Percentiles rank a stretch among this genome's conserved stretches.
Conservation (phyloP, 75 land plant genomes). For the Selaginella tamariscina region DNA sequence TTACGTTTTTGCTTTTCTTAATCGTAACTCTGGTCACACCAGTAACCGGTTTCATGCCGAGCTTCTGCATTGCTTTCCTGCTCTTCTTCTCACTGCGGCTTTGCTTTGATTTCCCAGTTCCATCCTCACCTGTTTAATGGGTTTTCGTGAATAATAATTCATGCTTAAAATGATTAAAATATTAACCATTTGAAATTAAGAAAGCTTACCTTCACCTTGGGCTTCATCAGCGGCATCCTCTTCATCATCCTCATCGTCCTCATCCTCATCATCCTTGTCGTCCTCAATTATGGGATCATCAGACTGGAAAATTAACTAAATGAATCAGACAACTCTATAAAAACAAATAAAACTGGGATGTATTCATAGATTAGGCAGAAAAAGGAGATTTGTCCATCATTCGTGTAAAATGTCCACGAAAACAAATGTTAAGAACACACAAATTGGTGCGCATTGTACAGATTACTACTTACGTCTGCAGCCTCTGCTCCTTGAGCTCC, state of each 20-base stretch:
- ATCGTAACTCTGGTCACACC: conserved; percentile 85
- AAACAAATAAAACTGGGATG: neutral
- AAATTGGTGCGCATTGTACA: too few relatives aligned
- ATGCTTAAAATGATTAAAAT: neutral
- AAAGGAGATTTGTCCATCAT: neutral
- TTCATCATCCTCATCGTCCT: conserved; percentile 50
- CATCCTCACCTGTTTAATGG: conserved; percentile 31
- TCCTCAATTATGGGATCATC: conserved; percentile 64
- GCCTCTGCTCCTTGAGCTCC: conserved; percentile 41
- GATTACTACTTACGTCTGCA: conserved; percentile 20
- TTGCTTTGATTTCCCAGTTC: conserved; percentile 58
- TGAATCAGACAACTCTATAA: neutral
- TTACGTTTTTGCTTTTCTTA: conserved; percentile 80
- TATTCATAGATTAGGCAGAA: neutral
- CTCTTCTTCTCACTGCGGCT: conserved; percentile 92
- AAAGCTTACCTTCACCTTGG: conserved; percentile 36
- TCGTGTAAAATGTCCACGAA: neutral
- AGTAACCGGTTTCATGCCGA: conserved; percentile 81
- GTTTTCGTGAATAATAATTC: neutral
- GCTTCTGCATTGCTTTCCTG: conserved; percentile 82
- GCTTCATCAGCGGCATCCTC: conserved; percentile 45
- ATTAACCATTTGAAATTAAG: neutral
- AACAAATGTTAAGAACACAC: neutral
- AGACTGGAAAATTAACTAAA: too few relatives aligned
- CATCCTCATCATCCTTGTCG: conserved; percentile 49